Percentiles rank a stretch among this genome's conserved stretches.
Evolutionary conservation across 768 basidiomycete species (phyloP).

Genomic region (Boletus insuetus): DNA sequence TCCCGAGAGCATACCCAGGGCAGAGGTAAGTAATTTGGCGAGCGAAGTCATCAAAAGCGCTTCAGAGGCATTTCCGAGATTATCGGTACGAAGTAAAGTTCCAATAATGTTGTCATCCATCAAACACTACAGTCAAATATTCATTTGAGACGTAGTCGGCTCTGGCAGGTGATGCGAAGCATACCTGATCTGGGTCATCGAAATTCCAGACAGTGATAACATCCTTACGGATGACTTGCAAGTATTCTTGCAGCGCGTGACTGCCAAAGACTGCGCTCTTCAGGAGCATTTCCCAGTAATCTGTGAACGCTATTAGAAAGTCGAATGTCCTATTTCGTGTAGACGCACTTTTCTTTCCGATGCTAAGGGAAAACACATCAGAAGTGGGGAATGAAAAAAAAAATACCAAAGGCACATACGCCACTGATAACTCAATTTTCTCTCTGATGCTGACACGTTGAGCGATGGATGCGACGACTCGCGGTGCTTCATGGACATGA

Average conservation of each 20-base stretch:
- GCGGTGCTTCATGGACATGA: slow-evolving; percentile 9
- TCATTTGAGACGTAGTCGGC: background rate
- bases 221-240: slow-evolving; percentile 11
- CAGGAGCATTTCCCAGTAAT: slow-evolving; percentile 10
- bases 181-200: slow-evolving; percentile 9
- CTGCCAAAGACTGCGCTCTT: slow-evolving; percentile 7
- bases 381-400: background rate
- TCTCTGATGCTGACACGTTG: slow-evolving; percentile 15
- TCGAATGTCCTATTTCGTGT: too few relatives aligned
- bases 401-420: background rate
- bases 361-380: background rate
- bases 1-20: background rate
- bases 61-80: background rate
- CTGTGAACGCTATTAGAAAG: background rate
- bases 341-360: slow-evolving; percentile 14
- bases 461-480: slow-evolving; percentile 10
- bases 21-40: background rate
- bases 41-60: background rate
- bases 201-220: slow-evolving; percentile 14
- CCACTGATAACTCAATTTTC: slow-evolving; percentile 11
- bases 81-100: slow-evolving; percentile 2
- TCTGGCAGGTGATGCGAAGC: background rate
- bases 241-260: slow-evolving; percentile 7
- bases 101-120: background rate
- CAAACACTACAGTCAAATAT: slow-evolving; percentile 5